These are phyloP conservation scores for Aspergillus sp. DNA, from an alignment of 2,329 filamentous ascomycete species.

Conservation along the genomic window DNA sequence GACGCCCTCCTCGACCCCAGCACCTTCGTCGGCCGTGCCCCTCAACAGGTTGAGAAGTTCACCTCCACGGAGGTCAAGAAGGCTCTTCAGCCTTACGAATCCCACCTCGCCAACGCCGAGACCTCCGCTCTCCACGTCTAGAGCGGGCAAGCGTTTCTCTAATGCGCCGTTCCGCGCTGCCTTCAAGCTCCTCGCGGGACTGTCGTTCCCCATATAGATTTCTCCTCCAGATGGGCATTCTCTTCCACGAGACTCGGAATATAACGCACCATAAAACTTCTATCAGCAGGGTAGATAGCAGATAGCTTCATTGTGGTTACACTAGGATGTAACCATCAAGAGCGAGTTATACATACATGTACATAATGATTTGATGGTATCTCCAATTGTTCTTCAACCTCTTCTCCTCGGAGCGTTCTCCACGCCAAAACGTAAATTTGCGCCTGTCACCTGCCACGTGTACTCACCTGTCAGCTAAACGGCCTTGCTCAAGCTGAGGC, in stretches of 20 bases:
- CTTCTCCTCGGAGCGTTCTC: not conserved
- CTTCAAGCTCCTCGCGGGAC: not conserved
- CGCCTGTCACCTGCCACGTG: not conserved
- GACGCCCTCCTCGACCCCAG: slow-evolving; percentile 69
- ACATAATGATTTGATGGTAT: slow-evolving; percentile 13
- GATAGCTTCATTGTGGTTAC: not conserved
- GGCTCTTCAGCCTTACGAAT: slow-evolving; percentile 53
- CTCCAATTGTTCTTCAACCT: not conserved
- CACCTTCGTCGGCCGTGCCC: slow-evolving; percentile 61
- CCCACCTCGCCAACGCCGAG: slow-evolving; percentile 39
- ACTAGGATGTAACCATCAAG: not conserved
- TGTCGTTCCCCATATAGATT: not conserved
- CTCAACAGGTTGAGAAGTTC: slow-evolving; percentile 60
- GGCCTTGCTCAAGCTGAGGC: not conserved
- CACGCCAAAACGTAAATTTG: not conserved
- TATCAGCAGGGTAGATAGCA: not conserved
- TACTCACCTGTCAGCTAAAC: not conserved
- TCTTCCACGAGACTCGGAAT: not conserved
- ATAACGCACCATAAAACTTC: not conserved
- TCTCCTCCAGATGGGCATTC: not conserved
- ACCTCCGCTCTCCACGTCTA: slow-evolving; percentile 49
- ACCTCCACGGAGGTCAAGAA: slow-evolving; percentile 54
- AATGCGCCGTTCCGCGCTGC: not conserved
- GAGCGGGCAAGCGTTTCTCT: not conserved
- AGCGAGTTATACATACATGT: not conserved